Evolutionary conservation across 345 rosid species (phyloP).

Genomic region (Firmiana major): DNA sequence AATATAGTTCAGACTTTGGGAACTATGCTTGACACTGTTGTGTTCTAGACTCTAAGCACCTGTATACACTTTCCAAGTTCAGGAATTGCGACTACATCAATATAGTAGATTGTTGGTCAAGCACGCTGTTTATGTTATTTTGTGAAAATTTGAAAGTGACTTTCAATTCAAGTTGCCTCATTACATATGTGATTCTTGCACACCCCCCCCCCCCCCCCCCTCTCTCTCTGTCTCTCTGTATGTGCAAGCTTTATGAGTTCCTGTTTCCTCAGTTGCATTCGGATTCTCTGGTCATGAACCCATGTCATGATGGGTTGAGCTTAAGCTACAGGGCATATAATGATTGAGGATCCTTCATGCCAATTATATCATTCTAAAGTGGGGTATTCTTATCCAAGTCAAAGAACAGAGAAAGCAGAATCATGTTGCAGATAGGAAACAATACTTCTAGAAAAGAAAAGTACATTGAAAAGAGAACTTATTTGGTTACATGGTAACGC

Average conservation of each 20-base stretch:
- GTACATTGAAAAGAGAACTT: too few relatives aligned
- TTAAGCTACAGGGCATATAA: neutral
- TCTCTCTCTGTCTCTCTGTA: too few relatives aligned
- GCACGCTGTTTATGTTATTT: neutral
- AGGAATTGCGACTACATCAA: neutral
- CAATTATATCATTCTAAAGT: neutral
- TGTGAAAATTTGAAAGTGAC: neutral
- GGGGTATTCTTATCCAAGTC: neutral
- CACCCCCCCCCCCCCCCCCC: neutral
- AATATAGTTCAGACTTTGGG: constrained; percentile 96
- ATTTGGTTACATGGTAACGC: too few relatives aligned
- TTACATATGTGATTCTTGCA: neutral
- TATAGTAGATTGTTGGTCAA: neutral
- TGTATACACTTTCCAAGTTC: constrained; percentile 2
- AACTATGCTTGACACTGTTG: constrained; percentile 96
- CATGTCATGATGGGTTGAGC: neutral
- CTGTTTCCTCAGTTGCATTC: neutral
- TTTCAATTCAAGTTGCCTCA: neutral
- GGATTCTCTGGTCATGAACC: neutral
- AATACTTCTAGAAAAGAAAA: too few relatives aligned
- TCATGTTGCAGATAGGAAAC: too few relatives aligned
- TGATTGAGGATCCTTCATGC: neutral
- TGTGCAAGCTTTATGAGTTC: neutral
- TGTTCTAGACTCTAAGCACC: constrained; percentile 39
- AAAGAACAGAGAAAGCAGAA: neutral